A percentile compares a stretch with the other conserved stretches of the same genome.
Evolutionary conservation across 2,329 filamentous ascomycete species (phyloP).

Genomic region (Grosmannia serpens): DNA sequence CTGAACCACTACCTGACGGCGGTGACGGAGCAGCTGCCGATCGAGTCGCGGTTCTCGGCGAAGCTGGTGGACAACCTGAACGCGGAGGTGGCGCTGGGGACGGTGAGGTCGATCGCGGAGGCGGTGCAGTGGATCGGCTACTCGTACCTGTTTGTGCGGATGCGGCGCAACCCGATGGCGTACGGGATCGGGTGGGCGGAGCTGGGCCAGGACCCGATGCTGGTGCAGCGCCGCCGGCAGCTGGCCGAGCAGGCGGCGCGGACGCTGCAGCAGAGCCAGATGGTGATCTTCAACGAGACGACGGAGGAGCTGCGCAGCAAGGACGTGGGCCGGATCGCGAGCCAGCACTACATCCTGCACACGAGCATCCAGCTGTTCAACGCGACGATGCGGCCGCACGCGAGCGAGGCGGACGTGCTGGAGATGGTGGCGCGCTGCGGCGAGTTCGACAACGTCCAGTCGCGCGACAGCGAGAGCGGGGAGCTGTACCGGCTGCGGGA

Average conservation of each 20-base stretch:
- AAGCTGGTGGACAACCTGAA: constrained; percentile 96
- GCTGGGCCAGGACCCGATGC: constrained; percentile 72
- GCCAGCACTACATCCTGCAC: constrained; percentile 92
- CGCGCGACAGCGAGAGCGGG: constrained; percentile 77
- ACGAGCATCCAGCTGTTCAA: constrained; percentile 95
- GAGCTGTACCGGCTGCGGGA: constrained; percentile 68
- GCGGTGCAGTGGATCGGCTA: constrained; percentile 97
- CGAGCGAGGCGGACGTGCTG: constrained; percentile 83
- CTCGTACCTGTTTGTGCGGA: constrained; percentile 92
- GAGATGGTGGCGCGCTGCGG: constrained; percentile 97
- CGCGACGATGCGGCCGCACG: constrained; percentile 74
- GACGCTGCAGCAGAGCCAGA: constrained; percentile 83
- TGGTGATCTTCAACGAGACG: constrained; percentile 96
- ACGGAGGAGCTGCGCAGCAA: constrained; percentile 91
- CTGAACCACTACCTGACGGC: constrained; percentile 82
- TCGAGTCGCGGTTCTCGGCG: constrained; percentile 90
- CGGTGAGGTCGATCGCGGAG: constrained; percentile 87
- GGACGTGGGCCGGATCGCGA: constrained; percentile 91
- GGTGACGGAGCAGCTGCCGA: constrained; percentile 90
- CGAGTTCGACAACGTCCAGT: constrained; percentile 95
- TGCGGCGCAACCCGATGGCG: constrained; percentile 80
- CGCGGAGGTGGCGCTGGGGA: constrained; percentile 85
- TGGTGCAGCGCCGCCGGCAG: constrained; percentile 76
- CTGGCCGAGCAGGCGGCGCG: constrained; percentile 81
- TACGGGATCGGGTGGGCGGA: constrained; percentile 96